Evolutionary conservation across 2,329 filamentous ascomycete species (phyloP).

Genomic region (Dothistroma pini): DNA sequence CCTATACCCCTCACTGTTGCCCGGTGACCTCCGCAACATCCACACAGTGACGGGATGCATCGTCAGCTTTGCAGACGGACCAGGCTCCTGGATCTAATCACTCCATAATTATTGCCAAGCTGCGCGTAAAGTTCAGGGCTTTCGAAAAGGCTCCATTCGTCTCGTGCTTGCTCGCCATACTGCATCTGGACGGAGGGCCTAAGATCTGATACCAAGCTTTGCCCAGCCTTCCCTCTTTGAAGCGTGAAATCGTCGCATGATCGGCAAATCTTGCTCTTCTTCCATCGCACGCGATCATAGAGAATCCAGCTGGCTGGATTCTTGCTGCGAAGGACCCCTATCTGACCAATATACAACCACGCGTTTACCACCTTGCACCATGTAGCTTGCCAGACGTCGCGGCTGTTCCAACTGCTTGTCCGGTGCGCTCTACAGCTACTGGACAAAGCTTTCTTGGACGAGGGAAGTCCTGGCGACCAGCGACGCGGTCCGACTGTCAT

Average conservation of each 20-base stretch:
- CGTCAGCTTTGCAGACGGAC: background rate
- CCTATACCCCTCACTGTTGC: background rate
- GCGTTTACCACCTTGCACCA: background rate
- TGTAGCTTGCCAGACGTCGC: background rate
- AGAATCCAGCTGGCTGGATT: background rate
- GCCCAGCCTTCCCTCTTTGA: background rate
- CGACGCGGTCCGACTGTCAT: background rate
- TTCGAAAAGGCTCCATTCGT: background rate
- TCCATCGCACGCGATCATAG: background rate
- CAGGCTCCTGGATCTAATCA: background rate
- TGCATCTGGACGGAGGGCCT: background rate
- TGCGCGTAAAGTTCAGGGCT: no score
- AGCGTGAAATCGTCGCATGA: background rate
- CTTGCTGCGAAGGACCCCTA: background rate
- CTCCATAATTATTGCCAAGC: no score
- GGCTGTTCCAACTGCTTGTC: background rate
- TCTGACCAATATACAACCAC: background rate
- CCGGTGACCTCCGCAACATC: background rate
- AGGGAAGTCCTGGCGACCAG: background rate
- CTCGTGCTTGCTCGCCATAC: background rate
- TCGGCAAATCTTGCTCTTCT: background rate
- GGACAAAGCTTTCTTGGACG: background rate
- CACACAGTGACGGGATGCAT: background rate
- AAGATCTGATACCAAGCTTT: background rate
- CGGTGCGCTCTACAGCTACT: background rate